phyloP scores from a whole-genome alignment of 2,329 filamentous ascomycete species.

The Orbilia javanica region DNA sequence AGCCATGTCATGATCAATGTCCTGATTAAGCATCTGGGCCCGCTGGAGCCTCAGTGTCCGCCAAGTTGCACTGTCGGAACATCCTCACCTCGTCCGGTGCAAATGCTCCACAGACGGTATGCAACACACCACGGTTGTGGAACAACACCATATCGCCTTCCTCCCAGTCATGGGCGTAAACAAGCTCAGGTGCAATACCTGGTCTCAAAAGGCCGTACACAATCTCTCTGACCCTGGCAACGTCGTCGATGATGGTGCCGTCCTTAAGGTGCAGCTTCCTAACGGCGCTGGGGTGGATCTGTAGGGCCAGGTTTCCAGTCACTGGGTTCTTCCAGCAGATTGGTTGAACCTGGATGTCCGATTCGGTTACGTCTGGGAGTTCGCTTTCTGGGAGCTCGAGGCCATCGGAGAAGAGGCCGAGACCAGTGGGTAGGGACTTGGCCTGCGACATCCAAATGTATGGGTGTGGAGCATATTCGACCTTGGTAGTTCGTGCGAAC shows the following conservation, averaged over 20 bases:
- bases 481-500: constrained; percentile 75
- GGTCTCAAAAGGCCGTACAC: constrained; percentile 79
- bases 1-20: too few relatives aligned
- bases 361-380: constrained; percentile 75
- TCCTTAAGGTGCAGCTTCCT: constrained; percentile 76
- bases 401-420: constrained; percentile 77
- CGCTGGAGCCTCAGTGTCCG: constrained; percentile 72
- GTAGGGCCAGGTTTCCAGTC: constrained; percentile 76
- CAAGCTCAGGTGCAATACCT: constrained; percentile 75
- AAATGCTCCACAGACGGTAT: constrained; percentile 82
- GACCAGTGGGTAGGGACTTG: constrained; percentile 75
- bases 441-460: constrained; percentile 85
- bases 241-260: constrained; percentile 77
- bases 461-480: constrained; percentile 82
- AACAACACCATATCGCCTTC: constrained; percentile 82
- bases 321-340: constrained; percentile 83
- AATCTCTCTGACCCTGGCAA: constrained; percentile 75
- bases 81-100: constrained; percentile 78
- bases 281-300: constrained; percentile 80
- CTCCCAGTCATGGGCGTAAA: constrained; percentile 82
- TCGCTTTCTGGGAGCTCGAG: constrained; percentile 73
- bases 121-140: constrained; percentile 80
- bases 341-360: constrained; percentile 78
- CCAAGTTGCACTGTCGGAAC: constrained; percentile 84
- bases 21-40: constrained; percentile 66